Evolutionary conservation across 78 protist genomes (phyloP).

Genomic region (Blattamonas nauphoetae): DNA sequence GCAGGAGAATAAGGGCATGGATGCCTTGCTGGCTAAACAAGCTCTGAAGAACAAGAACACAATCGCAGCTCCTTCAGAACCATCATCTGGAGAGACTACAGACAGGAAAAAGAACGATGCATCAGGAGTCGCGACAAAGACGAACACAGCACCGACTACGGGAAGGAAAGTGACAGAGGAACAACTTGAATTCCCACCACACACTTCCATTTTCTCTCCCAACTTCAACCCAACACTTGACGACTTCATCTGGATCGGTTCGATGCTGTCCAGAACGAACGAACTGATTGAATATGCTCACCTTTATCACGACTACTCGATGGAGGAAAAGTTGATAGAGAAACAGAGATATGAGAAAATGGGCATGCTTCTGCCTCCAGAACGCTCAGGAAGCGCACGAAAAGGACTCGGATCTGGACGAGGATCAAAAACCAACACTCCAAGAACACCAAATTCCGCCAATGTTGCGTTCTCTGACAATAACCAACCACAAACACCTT

Average conservation of each 20-base stretch:
- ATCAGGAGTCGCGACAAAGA: neutral
- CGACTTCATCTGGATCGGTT: neutral
- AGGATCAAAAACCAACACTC: neutral
- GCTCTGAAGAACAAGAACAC: neutral
- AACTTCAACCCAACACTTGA: neutral
- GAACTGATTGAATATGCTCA: neutral
- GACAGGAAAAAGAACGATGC: neutral
- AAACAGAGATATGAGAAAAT: neutral
- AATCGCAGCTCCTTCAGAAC: neutral
- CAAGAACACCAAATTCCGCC: neutral
- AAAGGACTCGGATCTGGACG: neutral
- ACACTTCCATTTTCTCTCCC: neutral
- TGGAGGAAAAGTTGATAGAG: neutral
- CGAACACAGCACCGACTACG: neutral
- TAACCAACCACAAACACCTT: neutral
- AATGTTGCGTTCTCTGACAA: neutral
- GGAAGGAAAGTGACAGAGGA: neutral
- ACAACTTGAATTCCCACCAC: neutral
- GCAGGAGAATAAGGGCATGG: too few relatives aligned
- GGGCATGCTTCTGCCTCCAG: neutral
- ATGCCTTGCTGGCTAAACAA: too few relatives aligned
- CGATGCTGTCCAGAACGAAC: neutral
- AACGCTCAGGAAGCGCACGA: neutral
- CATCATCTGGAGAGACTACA: neutral
- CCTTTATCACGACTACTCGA: neutral